Evolutionary conservation across 2,329 filamentous ascomycete genomes (phyloP).

Genomic region (Neurospora sp.): DNA sequence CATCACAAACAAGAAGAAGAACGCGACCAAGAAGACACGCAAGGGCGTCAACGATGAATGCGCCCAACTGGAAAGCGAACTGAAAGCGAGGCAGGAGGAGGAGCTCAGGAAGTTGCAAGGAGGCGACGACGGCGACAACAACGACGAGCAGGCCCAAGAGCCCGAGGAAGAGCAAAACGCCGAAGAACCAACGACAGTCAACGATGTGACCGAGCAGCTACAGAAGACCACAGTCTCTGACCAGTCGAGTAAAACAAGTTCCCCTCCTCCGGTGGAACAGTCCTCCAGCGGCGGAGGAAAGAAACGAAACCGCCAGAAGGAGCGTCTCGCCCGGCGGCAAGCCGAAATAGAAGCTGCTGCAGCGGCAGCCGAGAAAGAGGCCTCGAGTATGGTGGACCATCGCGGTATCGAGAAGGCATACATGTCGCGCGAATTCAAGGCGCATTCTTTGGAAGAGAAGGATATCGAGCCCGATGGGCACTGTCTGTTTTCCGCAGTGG

Average conservation of each 20-base stretch:
- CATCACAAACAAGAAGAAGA: slow-evolving; percentile 93
- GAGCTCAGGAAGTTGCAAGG: slow-evolving; percentile 41
- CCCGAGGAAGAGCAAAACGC: neutral
- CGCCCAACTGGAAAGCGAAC: slow-evolving; percentile 54
- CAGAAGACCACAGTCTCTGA: slow-evolving; percentile 11
- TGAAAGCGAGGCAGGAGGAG: slow-evolving; percentile 55
- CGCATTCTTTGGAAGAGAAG: slow-evolving; percentile 58
- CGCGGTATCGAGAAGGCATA: slow-evolving; percentile 57
- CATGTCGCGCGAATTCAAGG: slow-evolving; percentile 59
- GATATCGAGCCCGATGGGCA: slow-evolving; percentile 86
- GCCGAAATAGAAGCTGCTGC: slow-evolving; percentile 69
- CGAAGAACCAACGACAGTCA: neutral
- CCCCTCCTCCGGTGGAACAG: slow-evolving; percentile 13
- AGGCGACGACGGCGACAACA: slow-evolving; percentile 4
- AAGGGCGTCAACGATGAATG: slow-evolving; percentile 71
- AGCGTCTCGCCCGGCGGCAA: slow-evolving; percentile 76
- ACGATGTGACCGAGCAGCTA: slow-evolving; percentile 7
- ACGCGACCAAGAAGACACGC: slow-evolving; percentile 77
- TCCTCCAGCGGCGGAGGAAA: slow-evolving; percentile 29
- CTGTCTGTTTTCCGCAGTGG: slow-evolving; percentile 86
- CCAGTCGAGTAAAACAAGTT: neutral
- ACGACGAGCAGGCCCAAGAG: slow-evolving; percentile 11
- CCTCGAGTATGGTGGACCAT: slow-evolving; percentile 61
- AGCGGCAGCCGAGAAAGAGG: slow-evolving; percentile 63
- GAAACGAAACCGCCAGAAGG: slow-evolving; percentile 87